These are phyloP conservation scores for Xylaria sp. DNA, from an alignment of 2,329 filamentous ascomycete genomes.

Conservation along the genomic window DNA sequence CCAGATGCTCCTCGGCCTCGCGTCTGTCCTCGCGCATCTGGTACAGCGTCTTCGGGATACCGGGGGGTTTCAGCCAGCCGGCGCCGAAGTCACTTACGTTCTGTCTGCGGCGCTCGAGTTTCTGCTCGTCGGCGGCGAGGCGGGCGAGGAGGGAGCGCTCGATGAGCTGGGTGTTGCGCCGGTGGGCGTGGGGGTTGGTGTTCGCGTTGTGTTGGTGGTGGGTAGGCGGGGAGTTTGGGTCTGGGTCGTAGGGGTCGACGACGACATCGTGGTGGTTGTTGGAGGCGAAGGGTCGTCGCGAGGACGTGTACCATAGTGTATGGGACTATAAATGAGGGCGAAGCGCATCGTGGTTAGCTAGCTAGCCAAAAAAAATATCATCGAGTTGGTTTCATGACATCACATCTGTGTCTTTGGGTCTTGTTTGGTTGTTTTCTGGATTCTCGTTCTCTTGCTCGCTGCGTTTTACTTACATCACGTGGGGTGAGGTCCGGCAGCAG, in stretches of 20 bases:
- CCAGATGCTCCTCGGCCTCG: slow-evolving; percentile 80
- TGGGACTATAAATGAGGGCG: slow-evolving; percentile 51
- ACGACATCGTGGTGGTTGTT: slow-evolving; percentile 33
- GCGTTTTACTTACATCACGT: slow-evolving; percentile 54
- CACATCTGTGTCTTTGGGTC: background rate
- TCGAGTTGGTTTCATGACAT: background rate
- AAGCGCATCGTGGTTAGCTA: background rate
- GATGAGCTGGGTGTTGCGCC: slow-evolving; percentile 38
- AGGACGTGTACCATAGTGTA: slow-evolving; percentile 67
- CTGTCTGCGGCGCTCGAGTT: slow-evolving; percentile 67
- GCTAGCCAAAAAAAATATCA: background rate
- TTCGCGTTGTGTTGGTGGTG: slow-evolving; percentile 26
- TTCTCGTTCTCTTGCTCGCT: background rate
- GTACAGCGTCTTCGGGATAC: slow-evolving; percentile 81
- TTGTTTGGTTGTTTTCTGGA: background rate
- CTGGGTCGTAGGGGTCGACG: slow-evolving; percentile 23
- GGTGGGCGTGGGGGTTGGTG: slow-evolving; percentile 13
- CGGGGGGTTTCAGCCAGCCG: slow-evolving; percentile 85
- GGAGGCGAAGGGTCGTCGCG: slow-evolving; percentile 44
- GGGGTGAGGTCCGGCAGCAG: slow-evolving; percentile 63
- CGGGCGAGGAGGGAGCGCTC: slow-evolving; percentile 60
- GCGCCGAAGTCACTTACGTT: slow-evolving; percentile 85
- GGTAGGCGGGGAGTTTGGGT: slow-evolving; percentile 6
- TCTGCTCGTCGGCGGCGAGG: slow-evolving; percentile 70
- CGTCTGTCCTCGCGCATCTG: slow-evolving; percentile 84